These are phyloP conservation scores for Amanita fuliginea DNA, from an alignment of 768 basidiomycete genomes.

Conservation along the genomic window DNA sequence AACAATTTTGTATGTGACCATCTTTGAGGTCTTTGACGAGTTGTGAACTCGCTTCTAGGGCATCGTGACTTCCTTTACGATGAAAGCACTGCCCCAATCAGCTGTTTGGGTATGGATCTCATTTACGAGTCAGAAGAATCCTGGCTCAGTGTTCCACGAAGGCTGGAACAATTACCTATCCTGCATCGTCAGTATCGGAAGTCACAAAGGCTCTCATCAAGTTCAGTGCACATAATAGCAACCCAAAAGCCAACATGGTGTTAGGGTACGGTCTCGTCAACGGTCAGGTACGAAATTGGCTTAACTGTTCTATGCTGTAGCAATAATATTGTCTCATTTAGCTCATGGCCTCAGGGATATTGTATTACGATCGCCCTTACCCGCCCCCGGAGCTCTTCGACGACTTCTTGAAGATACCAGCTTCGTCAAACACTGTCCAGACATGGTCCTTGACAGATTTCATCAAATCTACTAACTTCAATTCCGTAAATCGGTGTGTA, in stretches of 20 bases:
- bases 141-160: conserved; percentile 11
- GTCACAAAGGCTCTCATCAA: conserved; percentile 26
- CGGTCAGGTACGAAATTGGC: conserved; percentile 17
- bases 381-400: conserved; percentile 35
- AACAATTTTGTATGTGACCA: conserved; percentile 40
- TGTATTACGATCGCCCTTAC: conserved; percentile 45
- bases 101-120: conserved; percentile 43
- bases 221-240: conserved; percentile 29
- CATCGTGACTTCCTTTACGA: conserved; percentile 46
- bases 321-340: conserved; percentile 2
- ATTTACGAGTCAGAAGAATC: too few relatives aligned
- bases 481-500: conserved; percentile 14
- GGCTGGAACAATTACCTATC: conserved; percentile 36
- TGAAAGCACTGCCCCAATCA: conserved; percentile 42
- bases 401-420: conserved; percentile 30
- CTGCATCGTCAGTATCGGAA: conserved; percentile 12
- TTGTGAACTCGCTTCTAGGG: conserved; percentile 21
- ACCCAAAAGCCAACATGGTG: conserved; percentile 42
- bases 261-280: conserved; percentile 30
- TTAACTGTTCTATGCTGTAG: conserved; percentile 1
- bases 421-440: conserved; percentile 17
- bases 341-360: conserved; percentile 12
- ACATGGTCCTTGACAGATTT: conserved; percentile 24
- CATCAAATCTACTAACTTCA: conserved; percentile 18
- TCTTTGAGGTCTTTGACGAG: neutral